Evolutionary conservation across 495 filamentous ascomycete species (phyloP).

Genomic region (Talaromyces proteolyticus): DNA sequence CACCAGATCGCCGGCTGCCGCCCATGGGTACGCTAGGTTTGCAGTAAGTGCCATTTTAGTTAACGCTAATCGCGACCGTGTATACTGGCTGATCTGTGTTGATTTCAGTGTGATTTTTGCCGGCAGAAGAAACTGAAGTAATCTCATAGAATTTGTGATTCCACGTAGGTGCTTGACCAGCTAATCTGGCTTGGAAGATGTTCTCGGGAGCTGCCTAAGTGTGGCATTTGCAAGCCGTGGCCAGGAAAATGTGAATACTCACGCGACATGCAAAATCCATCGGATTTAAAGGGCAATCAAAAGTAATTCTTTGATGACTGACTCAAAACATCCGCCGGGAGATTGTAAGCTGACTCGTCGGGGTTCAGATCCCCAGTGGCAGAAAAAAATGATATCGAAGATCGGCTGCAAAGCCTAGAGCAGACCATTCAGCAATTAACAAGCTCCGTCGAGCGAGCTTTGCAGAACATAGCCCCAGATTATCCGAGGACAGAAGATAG

Average conservation of each 20-base stretch:
- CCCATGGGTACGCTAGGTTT: background rate
- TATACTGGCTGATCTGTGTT: constrained; percentile 1
- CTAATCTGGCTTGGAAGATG: constrained; percentile 7
- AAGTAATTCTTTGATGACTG: too few species aligned
- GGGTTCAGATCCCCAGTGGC: background rate
- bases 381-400: background rate
- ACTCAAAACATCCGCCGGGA: too few species aligned
- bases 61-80: too few species aligned
- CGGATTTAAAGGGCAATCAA: too few species aligned
- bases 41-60: too few species aligned
- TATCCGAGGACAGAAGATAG: background rate
- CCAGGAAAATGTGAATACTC: constrained; percentile 13
- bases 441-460: background rate
- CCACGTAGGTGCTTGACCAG: background rate
- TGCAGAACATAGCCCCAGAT: background rate
- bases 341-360: background rate
- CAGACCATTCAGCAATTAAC: background rate
- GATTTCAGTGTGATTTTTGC: constrained; percentile 16
- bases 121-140: constrained; percentile 19
- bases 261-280: too few species aligned
- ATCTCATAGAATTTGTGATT: background rate
- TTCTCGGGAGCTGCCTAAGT: constrained; percentile 17
- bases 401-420: background rate
- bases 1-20: background rate
- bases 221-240: constrained; percentile 16